phyloP scores from a whole-genome alignment of 2,329 filamentous ascomycete species.

The Mariannaea elegans region DNA sequence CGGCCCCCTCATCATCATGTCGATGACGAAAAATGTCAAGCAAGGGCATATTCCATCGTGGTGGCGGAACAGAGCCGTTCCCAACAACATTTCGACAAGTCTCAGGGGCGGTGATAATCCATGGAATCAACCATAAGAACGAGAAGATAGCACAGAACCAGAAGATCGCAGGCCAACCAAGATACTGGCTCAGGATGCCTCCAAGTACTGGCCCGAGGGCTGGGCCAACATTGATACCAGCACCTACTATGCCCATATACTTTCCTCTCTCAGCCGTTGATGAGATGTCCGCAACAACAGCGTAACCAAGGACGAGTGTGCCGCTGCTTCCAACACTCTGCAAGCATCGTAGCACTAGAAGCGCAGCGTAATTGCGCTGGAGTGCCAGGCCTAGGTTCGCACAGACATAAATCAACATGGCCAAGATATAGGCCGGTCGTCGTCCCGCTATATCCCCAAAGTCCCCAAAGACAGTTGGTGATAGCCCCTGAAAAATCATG shows the following conservation, averaged over 20 bases:
- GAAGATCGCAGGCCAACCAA: slow-evolving; percentile 75
- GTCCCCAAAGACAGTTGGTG: slow-evolving; percentile 68
- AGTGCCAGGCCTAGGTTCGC: slow-evolving; percentile 69
- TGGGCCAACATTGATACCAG: slow-evolving; percentile 65
- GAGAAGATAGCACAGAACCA: slow-evolving; percentile 72
- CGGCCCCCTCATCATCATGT: slow-evolving; percentile 46
- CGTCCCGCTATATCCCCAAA: slow-evolving; percentile 69
- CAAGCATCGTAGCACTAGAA: slow-evolving; percentile 68
- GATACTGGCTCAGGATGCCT: slow-evolving; percentile 68
- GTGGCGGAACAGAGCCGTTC: slow-evolving; percentile 68
- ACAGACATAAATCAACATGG: slow-evolving; percentile 64
- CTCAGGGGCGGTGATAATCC: slow-evolving; percentile 66
- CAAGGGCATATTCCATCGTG: slow-evolving; percentile 65
- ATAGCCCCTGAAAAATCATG: slow-evolving; percentile 70
- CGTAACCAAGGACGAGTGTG: slow-evolving; percentile 75
- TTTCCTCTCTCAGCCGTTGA: slow-evolving; percentile 75
- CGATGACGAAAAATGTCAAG: slow-evolving; percentile 57
- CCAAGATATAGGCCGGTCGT: slow-evolving; percentile 68
- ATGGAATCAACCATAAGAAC: slow-evolving; percentile 60
- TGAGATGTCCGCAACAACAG: slow-evolving; percentile 76
- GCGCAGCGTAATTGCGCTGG: slow-evolving; percentile 64
- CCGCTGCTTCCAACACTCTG: slow-evolving; percentile 73
- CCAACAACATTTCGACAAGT: slow-evolving; percentile 68
- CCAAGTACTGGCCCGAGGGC: slow-evolving; percentile 69
- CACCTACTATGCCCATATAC: slow-evolving; percentile 75